Evolutionary conservation across 129 eudicot species (phyloP).

Genomic region (Mikania micrantha): DNA sequence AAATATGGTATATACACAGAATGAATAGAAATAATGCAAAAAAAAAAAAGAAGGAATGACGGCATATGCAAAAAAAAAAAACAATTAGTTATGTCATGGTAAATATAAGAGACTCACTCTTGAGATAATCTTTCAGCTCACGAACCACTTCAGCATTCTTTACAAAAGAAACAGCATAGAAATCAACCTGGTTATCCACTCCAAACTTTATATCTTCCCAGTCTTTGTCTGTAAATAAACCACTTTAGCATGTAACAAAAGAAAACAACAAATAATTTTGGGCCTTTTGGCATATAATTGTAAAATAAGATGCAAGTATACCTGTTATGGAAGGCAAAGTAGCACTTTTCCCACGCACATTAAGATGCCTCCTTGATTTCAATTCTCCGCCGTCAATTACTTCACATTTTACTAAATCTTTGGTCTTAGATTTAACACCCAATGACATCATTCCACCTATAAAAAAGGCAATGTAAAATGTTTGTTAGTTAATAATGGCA

Average conservation of each 20-base stretch:
- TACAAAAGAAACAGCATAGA: constrained; percentile 97
- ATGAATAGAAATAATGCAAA: not conserved
- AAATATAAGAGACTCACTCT: constrained; percentile 32
- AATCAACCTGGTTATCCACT: constrained; percentile 85
- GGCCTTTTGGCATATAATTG: not conserved
- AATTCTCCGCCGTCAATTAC: constrained; percentile 97
- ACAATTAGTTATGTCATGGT: not conserved
- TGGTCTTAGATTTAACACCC: constrained; percentile 75
- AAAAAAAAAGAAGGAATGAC: not conserved
- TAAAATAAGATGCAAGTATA: constrained; percentile 10
- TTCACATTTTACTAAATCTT: constrained; percentile 67
- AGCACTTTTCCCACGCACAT: constrained; percentile 97
- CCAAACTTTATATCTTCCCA: constrained; percentile 99
- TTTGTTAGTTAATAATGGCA: not conserved
- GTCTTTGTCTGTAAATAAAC: constrained; percentile 62
- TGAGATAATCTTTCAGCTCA: constrained; percentile 78
- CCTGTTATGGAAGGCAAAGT: constrained; percentile 97
- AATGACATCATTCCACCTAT: constrained; percentile 97
- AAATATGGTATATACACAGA: not conserved
- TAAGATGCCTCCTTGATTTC: constrained; percentile 88
- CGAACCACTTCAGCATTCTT: constrained; percentile 89
- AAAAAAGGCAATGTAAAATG: not conserved
- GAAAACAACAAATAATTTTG: not conserved
- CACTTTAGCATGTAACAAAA: constrained; percentile 10
- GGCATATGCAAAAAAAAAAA: not conserved